Evolutionary conservation across 2,329 filamentous ascomycete species (phyloP).

Genomic region (Trichoderma sp.): DNA sequence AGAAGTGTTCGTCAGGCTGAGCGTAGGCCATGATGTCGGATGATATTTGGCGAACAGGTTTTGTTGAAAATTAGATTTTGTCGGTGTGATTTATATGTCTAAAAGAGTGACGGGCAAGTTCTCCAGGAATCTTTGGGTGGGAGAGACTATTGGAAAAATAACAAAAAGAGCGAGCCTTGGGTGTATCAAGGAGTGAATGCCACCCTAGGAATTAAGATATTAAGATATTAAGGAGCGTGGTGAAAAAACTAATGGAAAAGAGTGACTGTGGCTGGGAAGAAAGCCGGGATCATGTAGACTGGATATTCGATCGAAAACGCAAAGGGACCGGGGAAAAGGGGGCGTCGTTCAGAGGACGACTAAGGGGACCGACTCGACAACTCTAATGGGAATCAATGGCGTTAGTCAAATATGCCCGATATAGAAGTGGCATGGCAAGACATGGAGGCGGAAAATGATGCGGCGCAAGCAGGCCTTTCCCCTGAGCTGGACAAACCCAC

Average conservation of each 20-base stretch:
- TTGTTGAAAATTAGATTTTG: slow-evolving; percentile 26
- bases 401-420: slow-evolving; percentile 31
- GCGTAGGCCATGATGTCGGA: slow-evolving; percentile 46
- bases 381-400: slow-evolving; percentile 36
- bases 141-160: slow-evolving; percentile 38
- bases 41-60: slow-evolving; percentile 18
- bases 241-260: slow-evolving; percentile 50
- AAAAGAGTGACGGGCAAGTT: slow-evolving; percentile 50
- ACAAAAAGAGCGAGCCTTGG: slow-evolving; percentile 36
- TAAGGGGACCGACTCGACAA: slow-evolving; percentile 39
- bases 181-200: slow-evolving; percentile 27
- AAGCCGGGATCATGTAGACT: slow-evolving; percentile 44
- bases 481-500: slow-evolving; percentile 20
- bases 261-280: slow-evolving; percentile 54
- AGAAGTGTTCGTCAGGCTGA: slow-evolving; percentile 47
- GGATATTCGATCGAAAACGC: slow-evolving; percentile 21
- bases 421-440: slow-evolving; percentile 21
- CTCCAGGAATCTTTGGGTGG: slow-evolving; percentile 50
- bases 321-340: slow-evolving; percentile 43
- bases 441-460: slow-evolving; percentile 14
- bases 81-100: slow-evolving; percentile 23
- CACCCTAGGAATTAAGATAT: slow-evolving; percentile 47
- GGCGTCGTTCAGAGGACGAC: slow-evolving; percentile 45
- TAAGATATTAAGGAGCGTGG: slow-evolving; percentile 59
- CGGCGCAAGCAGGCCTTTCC: slow-evolving; percentile 20